Conservation (phyloP, 495 filamentous ascomycete species). For the Lepidopterella palustris region DNA sequence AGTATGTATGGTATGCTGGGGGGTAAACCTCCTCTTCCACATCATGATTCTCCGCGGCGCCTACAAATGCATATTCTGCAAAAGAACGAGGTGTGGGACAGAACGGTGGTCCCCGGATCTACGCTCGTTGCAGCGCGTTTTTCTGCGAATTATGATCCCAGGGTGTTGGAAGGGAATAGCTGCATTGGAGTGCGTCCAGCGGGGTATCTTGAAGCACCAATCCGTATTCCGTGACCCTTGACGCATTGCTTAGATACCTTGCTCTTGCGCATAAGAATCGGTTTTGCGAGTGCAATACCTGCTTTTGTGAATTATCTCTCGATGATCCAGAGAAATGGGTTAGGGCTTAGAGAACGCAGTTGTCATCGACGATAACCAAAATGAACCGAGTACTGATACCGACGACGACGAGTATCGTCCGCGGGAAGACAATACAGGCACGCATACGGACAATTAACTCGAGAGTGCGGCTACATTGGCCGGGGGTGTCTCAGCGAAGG, state of each 20-base stretch:
- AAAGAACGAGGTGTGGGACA: background rate
- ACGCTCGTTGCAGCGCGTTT: background rate
- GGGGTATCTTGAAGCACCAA: background rate
- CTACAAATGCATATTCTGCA: background rate
- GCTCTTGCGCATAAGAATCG: background rate
- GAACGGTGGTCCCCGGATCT: background rate
- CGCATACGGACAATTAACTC: no score
- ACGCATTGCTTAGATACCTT: background rate
- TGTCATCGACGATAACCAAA: no score
- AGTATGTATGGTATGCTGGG: background rate
- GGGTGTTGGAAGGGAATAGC: background rate
- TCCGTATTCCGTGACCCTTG: background rate
- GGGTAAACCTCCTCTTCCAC: background rate
- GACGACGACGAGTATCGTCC: no score
- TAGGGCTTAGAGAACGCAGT: background rate
- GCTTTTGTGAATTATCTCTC: background rate
- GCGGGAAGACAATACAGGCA: no score
- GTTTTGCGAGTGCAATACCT: background rate
- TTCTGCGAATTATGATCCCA: background rate
- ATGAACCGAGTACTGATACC: no score
- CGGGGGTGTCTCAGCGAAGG: background rate
- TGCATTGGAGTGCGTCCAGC: background rate
- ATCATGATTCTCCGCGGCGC: background rate
- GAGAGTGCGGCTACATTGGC: background rate
- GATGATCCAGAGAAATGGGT: background rate